Percentiles rank a stretch among this genome's conserved stretches.
Evolutionary conservation across 1,284 basidiomycete genomes (phyloP).

Genomic region (Malassezia pachydermatis): DNA sequence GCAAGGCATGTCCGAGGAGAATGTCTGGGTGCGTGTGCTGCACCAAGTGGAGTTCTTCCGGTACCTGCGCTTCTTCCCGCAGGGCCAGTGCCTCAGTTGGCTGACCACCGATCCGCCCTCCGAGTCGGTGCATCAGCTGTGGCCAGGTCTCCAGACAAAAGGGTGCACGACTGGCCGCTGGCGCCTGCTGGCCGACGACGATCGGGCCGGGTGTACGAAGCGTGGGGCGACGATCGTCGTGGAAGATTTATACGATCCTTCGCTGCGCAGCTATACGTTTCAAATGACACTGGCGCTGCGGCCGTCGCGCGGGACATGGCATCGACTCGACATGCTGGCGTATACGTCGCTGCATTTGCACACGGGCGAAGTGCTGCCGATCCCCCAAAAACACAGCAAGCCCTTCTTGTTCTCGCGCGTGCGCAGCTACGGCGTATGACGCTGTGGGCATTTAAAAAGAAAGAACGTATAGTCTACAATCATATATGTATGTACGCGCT

Average conservation of each 20-base stretch:
- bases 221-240: slow-evolving; percentile 33
- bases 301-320: slow-evolving; percentile 64
- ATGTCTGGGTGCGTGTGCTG: slow-evolving; percentile 41
- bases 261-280: slow-evolving; percentile 62
- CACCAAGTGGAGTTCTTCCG: slow-evolving; percentile 58
- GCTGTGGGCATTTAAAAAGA: no score
- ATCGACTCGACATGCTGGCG: slow-evolving; percentile 65
- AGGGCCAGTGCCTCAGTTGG: slow-evolving; percentile 74
- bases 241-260: slow-evolving; percentile 35
- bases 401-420: slow-evolving; percentile 83
- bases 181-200: slow-evolving; percentile 24
- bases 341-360: slow-evolving; percentile 59
- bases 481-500: slow-evolving; percentile 3
- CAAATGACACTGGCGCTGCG: slow-evolving; percentile 68
- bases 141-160: slow-evolving; percentile 60
- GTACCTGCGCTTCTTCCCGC: slow-evolving; percentile 71
- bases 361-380: slow-evolving; percentile 63
- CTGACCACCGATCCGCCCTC: slow-evolving; percentile 72
- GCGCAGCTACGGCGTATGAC: slow-evolving; percentile 33
- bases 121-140: slow-evolving; percentile 65
- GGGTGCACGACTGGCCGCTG: slow-evolving; percentile 58
- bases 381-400: slow-evolving; percentile 70
- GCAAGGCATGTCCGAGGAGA: slow-evolving; percentile 35
- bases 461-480: not conserved
- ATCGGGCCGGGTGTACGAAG: not conserved